phyloP scores from a whole-genome alignment of 2,329 filamentous ascomycete genomes.

The Beauveria caledonica region DNA sequence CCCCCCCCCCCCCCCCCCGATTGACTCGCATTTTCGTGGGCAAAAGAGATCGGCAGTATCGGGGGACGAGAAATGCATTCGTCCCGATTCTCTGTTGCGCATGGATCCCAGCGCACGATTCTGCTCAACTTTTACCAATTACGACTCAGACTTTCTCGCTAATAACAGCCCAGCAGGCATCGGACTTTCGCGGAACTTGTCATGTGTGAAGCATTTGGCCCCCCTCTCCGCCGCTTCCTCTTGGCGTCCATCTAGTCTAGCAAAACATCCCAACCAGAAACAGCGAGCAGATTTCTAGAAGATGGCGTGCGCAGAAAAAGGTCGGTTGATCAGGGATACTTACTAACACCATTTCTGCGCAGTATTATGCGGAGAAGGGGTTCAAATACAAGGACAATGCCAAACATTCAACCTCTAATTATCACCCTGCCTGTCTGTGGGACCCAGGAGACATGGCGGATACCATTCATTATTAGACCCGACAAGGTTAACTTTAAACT shows the following conservation, averaged over 20 bases:
- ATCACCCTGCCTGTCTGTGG: background rate
- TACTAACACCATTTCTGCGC: too few species aligned
- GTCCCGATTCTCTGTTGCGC: background rate
- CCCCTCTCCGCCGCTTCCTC: too few species aligned
- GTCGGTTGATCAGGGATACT: too few species aligned
- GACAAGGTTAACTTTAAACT: conserved; percentile 8
- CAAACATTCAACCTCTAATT: too few species aligned
- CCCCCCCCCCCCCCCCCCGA: too few species aligned
- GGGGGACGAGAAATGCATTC: background rate
- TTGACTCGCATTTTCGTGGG: background rate
- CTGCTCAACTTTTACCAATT: background rate
- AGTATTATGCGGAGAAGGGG: too few species aligned
- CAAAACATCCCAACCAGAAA: too few species aligned
- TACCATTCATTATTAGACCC: background rate
- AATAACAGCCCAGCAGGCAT: too few species aligned
- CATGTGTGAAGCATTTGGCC: too few species aligned
- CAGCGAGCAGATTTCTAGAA: background rate
- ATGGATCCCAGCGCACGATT: background rate
- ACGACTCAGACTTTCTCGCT: background rate
- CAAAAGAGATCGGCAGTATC: background rate
- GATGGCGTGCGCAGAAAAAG: background rate
- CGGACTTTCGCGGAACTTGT: too few species aligned
- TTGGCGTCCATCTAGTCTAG: too few species aligned
- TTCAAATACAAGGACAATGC: background rate
- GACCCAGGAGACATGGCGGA: background rate